Conservation (phyloP, 805 yeast genomes). For the Cyberlindnera galapagoensis region DNA sequence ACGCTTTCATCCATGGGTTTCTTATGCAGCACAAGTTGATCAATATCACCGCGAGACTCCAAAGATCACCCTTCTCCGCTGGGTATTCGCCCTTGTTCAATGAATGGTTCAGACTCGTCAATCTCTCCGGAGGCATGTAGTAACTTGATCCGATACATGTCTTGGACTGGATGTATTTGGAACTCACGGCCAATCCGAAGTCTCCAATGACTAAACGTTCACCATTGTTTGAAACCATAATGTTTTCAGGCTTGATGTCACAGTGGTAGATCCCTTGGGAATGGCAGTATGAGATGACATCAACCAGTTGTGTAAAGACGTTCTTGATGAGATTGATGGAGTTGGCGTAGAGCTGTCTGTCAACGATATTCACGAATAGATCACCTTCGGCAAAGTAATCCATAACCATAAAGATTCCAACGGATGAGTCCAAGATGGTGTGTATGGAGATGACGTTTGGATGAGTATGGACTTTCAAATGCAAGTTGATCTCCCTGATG, state of each 20-base stretch:
- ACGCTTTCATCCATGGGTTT: slow-evolving; percentile 88
- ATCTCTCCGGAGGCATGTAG: slow-evolving; percentile 90
- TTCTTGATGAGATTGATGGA: slow-evolving; percentile 42
- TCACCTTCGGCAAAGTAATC: slow-evolving; percentile 86
- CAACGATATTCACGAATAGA: slow-evolving; percentile 80
- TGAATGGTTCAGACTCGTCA: slow-evolving; percentile 29
- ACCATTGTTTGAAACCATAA: slow-evolving; percentile 58
- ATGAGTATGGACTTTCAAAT: slow-evolving; percentile 68
- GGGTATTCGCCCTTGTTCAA: slow-evolving; percentile 39
- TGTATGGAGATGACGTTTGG: slow-evolving; percentile 74
- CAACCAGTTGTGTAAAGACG: slow-evolving; percentile 69
- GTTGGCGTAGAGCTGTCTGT: slow-evolving; percentile 48
- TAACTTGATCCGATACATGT: slow-evolving; percentile 82
- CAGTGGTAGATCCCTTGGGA: slow-evolving; percentile 82
- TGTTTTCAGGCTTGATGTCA: slow-evolving; percentile 93
- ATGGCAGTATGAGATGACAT: slow-evolving; percentile 81
- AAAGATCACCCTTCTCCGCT: slow-evolving; percentile 73
- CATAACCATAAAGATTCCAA: slow-evolving; percentile 65
- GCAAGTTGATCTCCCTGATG: slow-evolving; percentile 66
- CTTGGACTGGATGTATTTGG: slow-evolving; percentile 51
- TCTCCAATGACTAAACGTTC: slow-evolving; percentile 63
- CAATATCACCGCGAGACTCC: slow-evolving; percentile 80
- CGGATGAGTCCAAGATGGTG: slow-evolving; percentile 57
- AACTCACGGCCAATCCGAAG: slow-evolving; percentile 79
- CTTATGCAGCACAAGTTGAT: slow-evolving; percentile 77